phyloP scores from a whole-genome alignment of 78 protist genomes.

The Dictyostelium discoideum region DNA sequence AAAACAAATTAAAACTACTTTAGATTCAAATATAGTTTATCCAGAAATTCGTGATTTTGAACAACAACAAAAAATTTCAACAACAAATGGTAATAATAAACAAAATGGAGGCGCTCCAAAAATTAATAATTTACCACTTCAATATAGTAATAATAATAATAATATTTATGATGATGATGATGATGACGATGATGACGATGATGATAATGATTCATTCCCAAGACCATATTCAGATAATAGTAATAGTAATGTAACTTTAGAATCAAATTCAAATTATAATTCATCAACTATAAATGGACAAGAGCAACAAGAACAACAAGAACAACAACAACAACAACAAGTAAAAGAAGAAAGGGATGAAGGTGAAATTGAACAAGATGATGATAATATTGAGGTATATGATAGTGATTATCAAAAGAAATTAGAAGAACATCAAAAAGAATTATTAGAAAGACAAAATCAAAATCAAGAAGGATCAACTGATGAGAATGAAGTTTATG shows the following conservation, averaged over 20 bases:
- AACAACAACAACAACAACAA: background rate
- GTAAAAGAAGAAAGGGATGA: constrained; percentile 6
- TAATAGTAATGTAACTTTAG: background rate
- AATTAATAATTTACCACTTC: background rate
- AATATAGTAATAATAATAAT: background rate
- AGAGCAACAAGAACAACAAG: background rate
- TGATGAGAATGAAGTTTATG: constrained; percentile 15
- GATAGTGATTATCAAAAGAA: background rate
- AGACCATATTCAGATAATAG: background rate
- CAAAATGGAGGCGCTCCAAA: background rate
- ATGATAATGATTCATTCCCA: constrained; percentile 12
- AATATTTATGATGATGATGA: background rate
- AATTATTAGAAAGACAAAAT: background rate
- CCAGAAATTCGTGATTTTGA: constrained; percentile 30
- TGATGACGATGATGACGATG: background rate
- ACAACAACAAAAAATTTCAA: background rate
- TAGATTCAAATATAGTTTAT: constrained; percentile 7
- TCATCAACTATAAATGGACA: background rate
- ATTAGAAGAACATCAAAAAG: background rate
- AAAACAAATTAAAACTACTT: background rate
- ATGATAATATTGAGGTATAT: background rate
- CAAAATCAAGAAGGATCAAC: background rate
- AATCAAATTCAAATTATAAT: background rate
- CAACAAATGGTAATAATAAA: background rate
- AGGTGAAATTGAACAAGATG: constrained; percentile 15